Base-by-base conservation (phyloP, 2,329 filamentous ascomycete species). In the Aspergillus thermomutatus region DNA sequence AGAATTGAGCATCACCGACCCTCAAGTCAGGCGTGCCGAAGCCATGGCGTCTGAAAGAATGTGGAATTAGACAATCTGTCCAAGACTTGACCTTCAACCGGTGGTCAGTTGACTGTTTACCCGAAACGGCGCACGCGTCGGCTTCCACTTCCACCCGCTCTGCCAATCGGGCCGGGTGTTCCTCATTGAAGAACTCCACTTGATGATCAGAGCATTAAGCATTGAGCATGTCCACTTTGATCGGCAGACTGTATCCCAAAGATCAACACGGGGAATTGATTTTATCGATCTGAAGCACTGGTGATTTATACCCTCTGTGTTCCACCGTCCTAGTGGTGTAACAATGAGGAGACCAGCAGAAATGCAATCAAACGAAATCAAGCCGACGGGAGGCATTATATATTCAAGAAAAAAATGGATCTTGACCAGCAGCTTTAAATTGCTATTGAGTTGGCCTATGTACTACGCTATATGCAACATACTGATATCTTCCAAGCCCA, bases 31-130 rank as follows among this genome's bases (percentile, higher is more conserved):
- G 14, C 23, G 5, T 25, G 43, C 5, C 21, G 11, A 14, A 46
- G 23, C 43, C 43, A 46, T 46, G 43, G 25, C 23, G 43, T 23
- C 43, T 26, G 21, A 3, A 46, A 23, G 41, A 45, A 45, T 28
- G 26, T 47, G 49, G 49, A 37, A 37, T 37, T 14, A 37, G 14
- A 37, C 14, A 34, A 34, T 34, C 31, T 37, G 14, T 17, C 31
- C 31, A 14, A 37, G 14, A 17, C 2, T 8, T 34, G 17, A 34
- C 7, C 9, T 31, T 27, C 31, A 19, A 50, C 10, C 17, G 19
- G 8, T 45, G 28, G 40, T 48, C 21, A 17, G 48, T 46, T 43
- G 50, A 50, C 54, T 52, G 54, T 48, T 56, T 56, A 56, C 54
- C 43, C 25, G 23, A 56, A 48, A 43, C 21, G 31, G 50, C 10